phyloP scores from a whole-genome alignment of 108 stramenopile genomes.

The Craspedostauros australis region DNA sequence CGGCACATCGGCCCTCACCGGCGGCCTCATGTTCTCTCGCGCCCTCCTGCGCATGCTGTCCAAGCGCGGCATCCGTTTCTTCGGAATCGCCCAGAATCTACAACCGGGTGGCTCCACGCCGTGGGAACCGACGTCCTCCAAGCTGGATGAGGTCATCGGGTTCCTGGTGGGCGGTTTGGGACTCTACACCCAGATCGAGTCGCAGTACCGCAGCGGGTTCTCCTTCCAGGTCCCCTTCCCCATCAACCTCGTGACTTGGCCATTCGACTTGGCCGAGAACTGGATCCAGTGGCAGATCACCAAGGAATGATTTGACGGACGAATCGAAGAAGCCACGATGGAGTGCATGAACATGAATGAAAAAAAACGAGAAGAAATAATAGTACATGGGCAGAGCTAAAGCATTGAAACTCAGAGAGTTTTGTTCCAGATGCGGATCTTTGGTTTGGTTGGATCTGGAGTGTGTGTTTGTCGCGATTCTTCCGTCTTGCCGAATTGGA shows the following conservation, averaged over 20 bases:
- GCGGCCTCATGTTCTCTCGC: constrained; percentile 72
- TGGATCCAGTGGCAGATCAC: constrained; percentile 67
- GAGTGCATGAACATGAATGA: no score
- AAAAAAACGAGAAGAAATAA: no score
- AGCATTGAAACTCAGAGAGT: no score
- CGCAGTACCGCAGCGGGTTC: constrained; percentile 30
- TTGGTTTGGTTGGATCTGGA: no score
- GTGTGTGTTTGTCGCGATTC: no score
- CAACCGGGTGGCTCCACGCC: not conserved
- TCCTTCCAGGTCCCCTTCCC: constrained; percentile 72
- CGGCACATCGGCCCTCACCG: constrained; percentile 69
- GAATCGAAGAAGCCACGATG: not conserved
- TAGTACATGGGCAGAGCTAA: no score
- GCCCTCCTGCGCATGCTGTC: constrained; percentile 39
- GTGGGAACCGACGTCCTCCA: constrained; percentile 34
- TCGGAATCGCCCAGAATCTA: constrained; percentile 5
- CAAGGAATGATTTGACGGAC: constrained; percentile 4
- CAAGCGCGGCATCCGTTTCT: constrained; percentile 22
- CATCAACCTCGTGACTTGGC: constrained; percentile 69
- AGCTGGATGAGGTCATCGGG: constrained; percentile 65
- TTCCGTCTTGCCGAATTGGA: no score
- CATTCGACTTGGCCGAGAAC: constrained; percentile 63
- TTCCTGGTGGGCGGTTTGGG: constrained; percentile 68
- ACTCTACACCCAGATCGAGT: constrained; percentile 71
- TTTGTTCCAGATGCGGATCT: no score